phyloP scores from a whole-genome alignment of 257 asterid species.

The Nicotiana benthamiana region DNA sequence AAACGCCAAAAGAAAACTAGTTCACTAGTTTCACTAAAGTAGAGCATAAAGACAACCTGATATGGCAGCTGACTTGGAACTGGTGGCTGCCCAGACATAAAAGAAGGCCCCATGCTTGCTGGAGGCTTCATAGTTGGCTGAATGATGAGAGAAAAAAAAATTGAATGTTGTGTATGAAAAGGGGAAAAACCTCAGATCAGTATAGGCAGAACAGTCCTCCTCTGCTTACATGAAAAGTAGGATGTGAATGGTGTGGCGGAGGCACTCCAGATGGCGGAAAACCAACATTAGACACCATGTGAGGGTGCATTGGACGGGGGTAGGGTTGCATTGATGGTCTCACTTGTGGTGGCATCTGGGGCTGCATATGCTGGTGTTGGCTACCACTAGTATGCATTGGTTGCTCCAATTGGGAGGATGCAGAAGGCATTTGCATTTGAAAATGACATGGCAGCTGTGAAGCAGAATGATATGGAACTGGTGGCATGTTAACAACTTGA shows the following conservation, averaged over 20 bases:
- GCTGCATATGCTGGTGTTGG: conserved; percentile 57
- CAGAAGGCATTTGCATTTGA: conserved; percentile 46
- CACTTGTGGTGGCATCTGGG: conserved; percentile 56
- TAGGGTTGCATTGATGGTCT: conserved; percentile 55
- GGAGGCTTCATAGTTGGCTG: conserved; percentile 68
- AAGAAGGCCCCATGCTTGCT: conserved; percentile 64
- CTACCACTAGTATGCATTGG: conserved; percentile 49
- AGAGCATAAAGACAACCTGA: conserved; percentile 45
- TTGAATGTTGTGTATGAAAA: conserved; percentile 5
- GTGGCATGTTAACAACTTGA: conserved; percentile 47
- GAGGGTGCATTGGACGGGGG: conserved; percentile 67
- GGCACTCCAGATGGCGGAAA: conserved; percentile 64
- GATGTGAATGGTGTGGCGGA: conserved; percentile 73
- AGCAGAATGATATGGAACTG: conserved; percentile 56
- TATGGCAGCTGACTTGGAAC: conserved; percentile 56
- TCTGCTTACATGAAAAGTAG: conserved; percentile 65
- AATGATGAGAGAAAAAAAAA: conserved; percentile 14
- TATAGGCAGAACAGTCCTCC: background rate
- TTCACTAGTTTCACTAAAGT: background rate
- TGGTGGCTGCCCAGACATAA: conserved; percentile 64
- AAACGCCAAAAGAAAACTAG: background rate
- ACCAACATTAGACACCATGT: conserved; percentile 59
- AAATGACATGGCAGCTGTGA: conserved; percentile 50
- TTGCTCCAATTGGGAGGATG: conserved; percentile 58
- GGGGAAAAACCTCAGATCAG: background rate